phyloP scores from a whole-genome alignment of 768 basidiomycete genomes.

The Leccinellum albellum region DNA sequence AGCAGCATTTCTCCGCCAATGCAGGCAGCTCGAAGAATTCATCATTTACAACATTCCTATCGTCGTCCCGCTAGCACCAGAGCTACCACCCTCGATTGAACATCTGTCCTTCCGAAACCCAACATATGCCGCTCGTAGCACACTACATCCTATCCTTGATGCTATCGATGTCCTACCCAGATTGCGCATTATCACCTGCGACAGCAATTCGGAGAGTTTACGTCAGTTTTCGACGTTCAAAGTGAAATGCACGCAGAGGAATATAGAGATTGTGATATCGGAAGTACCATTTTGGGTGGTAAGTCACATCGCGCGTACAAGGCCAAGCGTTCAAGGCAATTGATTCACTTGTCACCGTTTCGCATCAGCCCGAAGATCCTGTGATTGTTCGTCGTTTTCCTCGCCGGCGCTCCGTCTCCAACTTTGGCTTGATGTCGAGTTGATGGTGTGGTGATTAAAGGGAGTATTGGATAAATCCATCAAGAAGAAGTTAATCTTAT shows the following conservation, averaged over 20 bases:
- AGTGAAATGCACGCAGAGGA: conserved; percentile 28
- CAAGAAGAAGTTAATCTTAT: neutral
- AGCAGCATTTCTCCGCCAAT: conserved; percentile 33
- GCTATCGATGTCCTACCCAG: conserved; percentile 33
- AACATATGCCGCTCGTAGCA: conserved; percentile 15
- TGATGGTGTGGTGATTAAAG: conserved; percentile 6
- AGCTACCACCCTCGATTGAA: conserved; percentile 37
- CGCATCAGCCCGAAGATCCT: conserved; percentile 36
- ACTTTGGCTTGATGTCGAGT: conserved; percentile 33
- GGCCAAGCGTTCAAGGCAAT: neutral
- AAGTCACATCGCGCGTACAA: conserved; percentile 13
- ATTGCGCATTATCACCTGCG: conserved; percentile 37
- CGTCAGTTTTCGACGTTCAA: conserved; percentile 24
- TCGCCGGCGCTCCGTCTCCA: conserved; percentile 33
- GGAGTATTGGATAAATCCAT: neutral
- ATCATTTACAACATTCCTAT: conserved; percentile 36
- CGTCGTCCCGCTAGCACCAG: conserved; percentile 27
- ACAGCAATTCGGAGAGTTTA: conserved; percentile 19
- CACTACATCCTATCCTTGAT: conserved; percentile 29
- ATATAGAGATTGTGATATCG: conserved; percentile 27
- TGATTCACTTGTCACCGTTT: neutral
- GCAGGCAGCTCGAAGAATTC: conserved; percentile 39
- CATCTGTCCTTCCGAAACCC: conserved; percentile 39
- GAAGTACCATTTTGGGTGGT: conserved; percentile 35
- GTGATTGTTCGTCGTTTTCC: conserved; percentile 33